Base-by-base conservation (phyloP, 2,329 filamentous ascomycete genomes). In the Xylaria sp. region DNA sequence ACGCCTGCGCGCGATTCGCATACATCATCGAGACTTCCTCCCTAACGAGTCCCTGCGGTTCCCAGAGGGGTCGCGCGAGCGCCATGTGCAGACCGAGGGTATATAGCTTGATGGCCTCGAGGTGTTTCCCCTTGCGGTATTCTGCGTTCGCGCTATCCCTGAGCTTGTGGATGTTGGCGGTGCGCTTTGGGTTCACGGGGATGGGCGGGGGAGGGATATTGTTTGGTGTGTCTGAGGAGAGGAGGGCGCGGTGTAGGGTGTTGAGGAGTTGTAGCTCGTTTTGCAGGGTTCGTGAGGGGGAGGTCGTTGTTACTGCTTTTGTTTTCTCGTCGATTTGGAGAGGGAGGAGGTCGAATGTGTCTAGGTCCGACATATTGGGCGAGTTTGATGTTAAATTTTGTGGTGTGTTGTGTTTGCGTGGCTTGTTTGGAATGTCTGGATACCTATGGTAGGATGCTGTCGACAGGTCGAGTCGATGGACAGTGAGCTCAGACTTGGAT, bases 121-220 rank as follows among this genome's bases (percentile, higher is more conserved):
- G 78, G 79, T 90, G 87, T 69, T 87, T 84, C 71, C 85, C 85
- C 78, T 94, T 94, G 78, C 92, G 90, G 83, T 92, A 94, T 70
- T 91, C 87, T 61, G 81, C 81, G 82, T 97, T 97, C 72, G 92
- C 94, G 60, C 85, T 86, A 76, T 98, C 95, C 75, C 93, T 92
- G 69, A 98, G 88, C 80, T 98, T 98, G 78, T 84, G 87, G 78
- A 99, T 91, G 75, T 94, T 88, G 37, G 92, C 92, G 68, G 86
- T 89, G 73, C 94, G 92, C 81, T 97, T 97, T 54, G 92, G 94
- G 82, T 97, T 96, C 65, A 97, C 89, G 63, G 94, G 94, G 43
- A 96, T 85, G 0, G 95, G 95, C 0, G 94, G 91, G 4, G 94
- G 93, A 0, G 94, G 94, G 19, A 92, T 82, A 50, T 79, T 83